Conservation (phyloP, 441 rosid genomes). For the Syzygium malaccense region DNA sequence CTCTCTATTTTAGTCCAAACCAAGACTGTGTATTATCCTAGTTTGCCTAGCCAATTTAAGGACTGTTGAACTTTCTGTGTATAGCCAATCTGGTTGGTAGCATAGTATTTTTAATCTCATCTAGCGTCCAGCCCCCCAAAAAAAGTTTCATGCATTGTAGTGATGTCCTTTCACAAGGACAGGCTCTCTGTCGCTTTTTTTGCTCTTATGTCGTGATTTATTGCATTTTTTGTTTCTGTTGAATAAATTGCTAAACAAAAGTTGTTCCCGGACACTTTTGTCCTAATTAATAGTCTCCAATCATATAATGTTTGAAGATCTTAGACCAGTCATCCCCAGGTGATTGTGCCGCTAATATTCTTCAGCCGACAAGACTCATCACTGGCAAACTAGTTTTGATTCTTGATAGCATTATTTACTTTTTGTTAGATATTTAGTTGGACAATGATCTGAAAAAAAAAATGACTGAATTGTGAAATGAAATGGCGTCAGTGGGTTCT, state of each 20-base stretch:
- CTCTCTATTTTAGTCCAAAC: not conserved
- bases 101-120: no score
- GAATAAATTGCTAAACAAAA: not conserved
- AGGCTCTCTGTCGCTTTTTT: not conserved
- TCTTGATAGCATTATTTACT: not conserved
- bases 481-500: slow-evolving; percentile 9
- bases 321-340: not conserved
- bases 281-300: not conserved
- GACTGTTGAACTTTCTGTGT: not conserved
- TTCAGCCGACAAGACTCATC: not conserved
- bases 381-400: not conserved
- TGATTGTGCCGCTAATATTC: not conserved
- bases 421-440: not conserved
- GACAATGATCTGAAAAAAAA: not conserved
- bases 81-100: not conserved
- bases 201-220: not conserved
- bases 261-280: not conserved
- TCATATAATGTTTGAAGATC: not conserved
- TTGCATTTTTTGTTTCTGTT: not conserved
- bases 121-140: not conserved
- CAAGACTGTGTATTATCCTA: not conserved
- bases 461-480: not conserved
- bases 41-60: not conserved
- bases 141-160: not conserved
- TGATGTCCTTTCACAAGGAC: not conserved